Percentiles rank a stretch among this genome's conserved stretches.
These are phyloP conservation scores for Margaritispora aquatica DNA, from an alignment of 495 filamentous ascomycete species.

Conservation along the genomic window DNA sequence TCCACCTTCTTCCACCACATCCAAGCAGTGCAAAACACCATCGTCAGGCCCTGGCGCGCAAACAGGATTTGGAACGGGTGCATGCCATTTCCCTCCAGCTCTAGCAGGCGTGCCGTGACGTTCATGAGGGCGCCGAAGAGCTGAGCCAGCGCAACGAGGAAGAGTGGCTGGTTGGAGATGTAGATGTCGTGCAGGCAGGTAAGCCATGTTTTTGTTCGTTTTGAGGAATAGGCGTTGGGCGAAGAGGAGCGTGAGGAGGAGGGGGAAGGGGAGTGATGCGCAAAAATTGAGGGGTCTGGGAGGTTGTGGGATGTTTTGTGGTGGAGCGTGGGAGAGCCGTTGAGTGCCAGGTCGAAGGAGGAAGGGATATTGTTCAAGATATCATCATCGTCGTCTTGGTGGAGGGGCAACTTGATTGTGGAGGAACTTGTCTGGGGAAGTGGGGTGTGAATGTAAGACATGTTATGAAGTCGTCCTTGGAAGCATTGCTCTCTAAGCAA, in stretches of 20 bases:
- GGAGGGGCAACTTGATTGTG: not conserved
- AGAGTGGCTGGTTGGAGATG: constrained; percentile 60
- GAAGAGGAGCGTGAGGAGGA: constrained; percentile 20
- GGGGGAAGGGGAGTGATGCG: constrained; percentile 5
- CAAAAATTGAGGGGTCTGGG: too few species aligned
- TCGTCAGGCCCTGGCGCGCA: constrained; percentile 74
- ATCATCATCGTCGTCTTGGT: constrained; percentile 12
- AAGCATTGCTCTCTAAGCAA: constrained; percentile 13
- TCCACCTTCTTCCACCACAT: constrained; percentile 67
- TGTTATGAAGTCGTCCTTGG: constrained; percentile 1
- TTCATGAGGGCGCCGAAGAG: constrained; percentile 89
- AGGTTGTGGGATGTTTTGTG: too few species aligned
- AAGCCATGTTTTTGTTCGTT: constrained; percentile 25
- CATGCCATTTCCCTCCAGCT: constrained; percentile 66
- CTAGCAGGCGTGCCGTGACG: constrained; percentile 70
- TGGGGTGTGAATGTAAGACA: constrained; percentile 16
- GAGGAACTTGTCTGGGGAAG: constrained; percentile 14
- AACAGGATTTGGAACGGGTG: constrained; percentile 90
- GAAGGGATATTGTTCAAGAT: constrained; percentile 18
- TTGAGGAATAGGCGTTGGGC: constrained; percentile 2
- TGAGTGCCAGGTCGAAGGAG: constrained; percentile 18
- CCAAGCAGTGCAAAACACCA: constrained; percentile 59
- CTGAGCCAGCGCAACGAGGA: constrained; percentile 69
- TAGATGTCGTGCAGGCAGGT: constrained; percentile 28
- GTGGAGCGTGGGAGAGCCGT: constrained; percentile 11